Conservation (phyloP, 2,329 filamentous ascomycete genomes). For the Fusarium falciforme region DNA sequence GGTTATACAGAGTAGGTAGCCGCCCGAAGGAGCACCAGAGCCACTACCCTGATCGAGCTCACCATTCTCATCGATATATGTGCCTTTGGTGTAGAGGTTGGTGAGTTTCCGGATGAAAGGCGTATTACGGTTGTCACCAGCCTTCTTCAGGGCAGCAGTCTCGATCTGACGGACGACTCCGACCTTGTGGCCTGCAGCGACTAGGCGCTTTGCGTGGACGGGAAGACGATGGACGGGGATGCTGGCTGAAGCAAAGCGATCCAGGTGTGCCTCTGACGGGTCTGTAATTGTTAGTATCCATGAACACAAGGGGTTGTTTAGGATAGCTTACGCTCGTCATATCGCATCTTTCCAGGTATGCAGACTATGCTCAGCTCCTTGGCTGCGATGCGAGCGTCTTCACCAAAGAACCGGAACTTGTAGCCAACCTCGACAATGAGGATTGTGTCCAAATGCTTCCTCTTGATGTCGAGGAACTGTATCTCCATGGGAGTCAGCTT, state of each 20-base stretch:
- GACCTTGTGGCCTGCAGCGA: slow-evolving; percentile 94
- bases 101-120: slow-evolving; percentile 94
- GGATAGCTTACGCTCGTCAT: slow-evolving; percentile 78
- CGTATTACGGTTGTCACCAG: slow-evolving; percentile 91
- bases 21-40: slow-evolving; percentile 68
- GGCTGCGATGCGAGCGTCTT: slow-evolving; percentile 89
- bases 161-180: slow-evolving; percentile 95
- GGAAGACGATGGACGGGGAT: slow-evolving; percentile 92
- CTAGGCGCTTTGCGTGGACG: slow-evolving; percentile 93
- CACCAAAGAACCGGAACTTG: slow-evolving; percentile 97
- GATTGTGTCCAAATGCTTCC: slow-evolving; percentile 87
- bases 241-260: slow-evolving; percentile 93
- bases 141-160: slow-evolving; percentile 95
- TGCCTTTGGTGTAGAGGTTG: slow-evolving; percentile 97
- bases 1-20: slow-evolving; percentile 94
- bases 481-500: slow-evolving; percentile 96
- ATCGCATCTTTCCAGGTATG: slow-evolving; percentile 94
- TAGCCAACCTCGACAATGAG: slow-evolving; percentile 96
- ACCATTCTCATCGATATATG: slow-evolving; percentile 94
- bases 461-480: slow-evolving; percentile 94
- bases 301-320: slow-evolving; percentile 12
- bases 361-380: slow-evolving; percentile 95
- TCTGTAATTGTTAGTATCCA: slow-evolving; percentile 56
- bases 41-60: slow-evolving; percentile 70
- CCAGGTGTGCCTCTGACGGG: slow-evolving; percentile 89